Evolutionary conservation across 2,329 filamentous ascomycete species (phyloP).

Genomic region (Aspergillus proliferans): DNA sequence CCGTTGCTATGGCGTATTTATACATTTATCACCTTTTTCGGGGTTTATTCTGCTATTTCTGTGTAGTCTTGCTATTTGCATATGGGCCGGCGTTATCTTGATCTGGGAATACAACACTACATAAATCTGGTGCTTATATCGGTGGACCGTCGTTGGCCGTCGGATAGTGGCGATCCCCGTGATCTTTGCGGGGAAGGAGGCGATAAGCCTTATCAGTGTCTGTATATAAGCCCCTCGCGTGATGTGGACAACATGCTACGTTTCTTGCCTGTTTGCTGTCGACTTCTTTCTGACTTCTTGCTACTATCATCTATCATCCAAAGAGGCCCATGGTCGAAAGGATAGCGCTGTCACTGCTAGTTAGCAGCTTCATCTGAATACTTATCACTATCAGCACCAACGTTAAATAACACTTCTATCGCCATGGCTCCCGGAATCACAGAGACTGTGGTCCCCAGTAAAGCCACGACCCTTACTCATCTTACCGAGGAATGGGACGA

Average conservation of each 20-base stretch:
- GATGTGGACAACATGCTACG: not conserved
- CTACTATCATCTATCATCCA: not conserved
- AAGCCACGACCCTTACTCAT: conserved; percentile 46
- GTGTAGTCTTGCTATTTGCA: no score
- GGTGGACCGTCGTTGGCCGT: conserved; percentile 5
- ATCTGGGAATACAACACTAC: not conserved
- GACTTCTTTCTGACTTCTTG: conserved; percentile 1
- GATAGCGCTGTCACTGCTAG: no score
- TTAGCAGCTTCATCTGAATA: no score
- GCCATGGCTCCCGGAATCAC: conserved; percentile 55
- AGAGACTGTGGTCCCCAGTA: conserved; percentile 38
- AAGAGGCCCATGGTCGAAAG: no score
- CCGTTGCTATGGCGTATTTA: no score
- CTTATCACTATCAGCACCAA: no score
- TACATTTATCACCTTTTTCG: no score
- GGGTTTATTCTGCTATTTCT: no score
- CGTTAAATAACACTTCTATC: not conserved
- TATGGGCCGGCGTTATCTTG: no score
- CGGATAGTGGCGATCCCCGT: conserved; percentile 38
- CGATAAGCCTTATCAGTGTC: conserved; percentile 13
- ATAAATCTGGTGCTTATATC: not conserved
- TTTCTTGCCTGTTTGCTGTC: not conserved
- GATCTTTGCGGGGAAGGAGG: conserved; percentile 11
- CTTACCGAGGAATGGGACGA: conserved; percentile 77
- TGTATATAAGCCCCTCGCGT: not conserved